Evolutionary conservation across 2,329 filamentous ascomycete species (phyloP).

Genomic region (Lojkania enalia): DNA sequence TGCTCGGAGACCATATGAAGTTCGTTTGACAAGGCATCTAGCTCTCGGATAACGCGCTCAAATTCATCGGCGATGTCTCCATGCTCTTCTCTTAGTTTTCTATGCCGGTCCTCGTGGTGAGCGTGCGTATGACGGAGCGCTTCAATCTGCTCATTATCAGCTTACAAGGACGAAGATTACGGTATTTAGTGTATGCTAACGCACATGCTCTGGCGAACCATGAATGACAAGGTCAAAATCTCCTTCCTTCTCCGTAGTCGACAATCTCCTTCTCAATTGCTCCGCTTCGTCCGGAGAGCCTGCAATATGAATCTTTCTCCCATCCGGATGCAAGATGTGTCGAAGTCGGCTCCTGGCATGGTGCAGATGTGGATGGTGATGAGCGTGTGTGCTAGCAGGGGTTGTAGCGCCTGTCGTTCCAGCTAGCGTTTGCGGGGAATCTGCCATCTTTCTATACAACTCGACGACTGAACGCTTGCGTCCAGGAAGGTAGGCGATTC

Average conservation of each 20-base stretch:
- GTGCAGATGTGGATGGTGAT: constrained; percentile 30
- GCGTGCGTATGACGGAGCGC: constrained; percentile 56
- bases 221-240: constrained; percentile 63
- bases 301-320: constrained; percentile 60
- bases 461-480: background rate
- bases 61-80: constrained; percentile 59
- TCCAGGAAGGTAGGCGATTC: background rate
- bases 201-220: constrained; percentile 56
- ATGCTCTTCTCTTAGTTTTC: constrained; percentile 54
- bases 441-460: constrained; percentile 9
- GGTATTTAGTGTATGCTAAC: constrained; percentile 5
- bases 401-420: background rate
- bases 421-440: constrained; percentile 13
- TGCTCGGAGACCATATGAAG: constrained; percentile 59
- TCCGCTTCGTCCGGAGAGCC: constrained; percentile 59
- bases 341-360: constrained; percentile 49
- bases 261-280: constrained; percentile 52
- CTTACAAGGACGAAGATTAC: constrained; percentile 2
- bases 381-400: background rate
- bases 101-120: constrained; percentile 57
- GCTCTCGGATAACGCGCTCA: constrained; percentile 58
- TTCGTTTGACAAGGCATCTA: constrained; percentile 58
- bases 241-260: constrained; percentile 34
- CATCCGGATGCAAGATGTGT: constrained; percentile 60
- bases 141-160: constrained; percentile 34